A percentile compares a stretch with the other conserved stretches of the same genome.
Evolutionary conservation across 345 rosid species (phyloP).

Genomic region (Iberis pinnata): DNA sequence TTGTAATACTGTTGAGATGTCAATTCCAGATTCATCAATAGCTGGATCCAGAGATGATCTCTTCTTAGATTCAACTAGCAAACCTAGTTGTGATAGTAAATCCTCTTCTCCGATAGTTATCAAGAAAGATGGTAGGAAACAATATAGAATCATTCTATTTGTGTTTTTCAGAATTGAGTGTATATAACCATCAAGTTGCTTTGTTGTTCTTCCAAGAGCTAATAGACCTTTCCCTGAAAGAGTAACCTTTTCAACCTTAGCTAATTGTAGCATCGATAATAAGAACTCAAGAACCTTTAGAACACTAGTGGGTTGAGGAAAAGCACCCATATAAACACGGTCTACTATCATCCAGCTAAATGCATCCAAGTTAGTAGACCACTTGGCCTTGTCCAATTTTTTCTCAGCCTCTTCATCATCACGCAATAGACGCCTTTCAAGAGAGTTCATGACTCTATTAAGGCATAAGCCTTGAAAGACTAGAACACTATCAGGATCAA

Average conservation of each 20-base stretch:
- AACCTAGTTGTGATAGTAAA: slow-evolving; percentile 57
- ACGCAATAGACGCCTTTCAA: slow-evolving; percentile 89
- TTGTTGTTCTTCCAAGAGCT: slow-evolving; percentile 66
- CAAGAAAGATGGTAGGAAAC: slow-evolving; percentile 85
- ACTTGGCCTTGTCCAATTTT: slow-evolving; percentile 73
- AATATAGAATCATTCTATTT: slow-evolving; percentile 70
- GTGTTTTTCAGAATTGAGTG: slow-evolving; percentile 79
- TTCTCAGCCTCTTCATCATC: slow-evolving; percentile 91
- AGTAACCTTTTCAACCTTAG: slow-evolving; percentile 72
- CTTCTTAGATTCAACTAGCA: slow-evolving; percentile 54
- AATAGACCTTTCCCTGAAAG: slow-evolving; percentile 74
- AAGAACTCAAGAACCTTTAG: slow-evolving; percentile 71
- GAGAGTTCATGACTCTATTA: slow-evolving; percentile 79
- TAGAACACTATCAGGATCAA: slow-evolving; percentile 71
- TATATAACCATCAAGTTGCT: slow-evolving; percentile 73
- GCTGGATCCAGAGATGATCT: slow-evolving; percentile 33
- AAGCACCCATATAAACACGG: slow-evolving; percentile 85
- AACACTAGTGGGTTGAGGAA: slow-evolving; percentile 70
- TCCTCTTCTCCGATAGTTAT: slow-evolving; percentile 68
- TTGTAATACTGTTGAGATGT: slow-evolving; percentile 65
- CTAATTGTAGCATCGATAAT: slow-evolving; percentile 80
- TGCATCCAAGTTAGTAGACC: slow-evolving; percentile 89
- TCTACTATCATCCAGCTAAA: slow-evolving; percentile 91
- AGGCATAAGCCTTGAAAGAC: slow-evolving; percentile 91
- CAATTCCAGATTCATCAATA: slow-evolving; percentile 54